Percentiles rank a stretch among this genome's conserved stretches.
phyloP scores from a whole-genome alignment of 2,329 filamentous ascomycete genomes.

The Emergomyces pasteurianus region DNA sequence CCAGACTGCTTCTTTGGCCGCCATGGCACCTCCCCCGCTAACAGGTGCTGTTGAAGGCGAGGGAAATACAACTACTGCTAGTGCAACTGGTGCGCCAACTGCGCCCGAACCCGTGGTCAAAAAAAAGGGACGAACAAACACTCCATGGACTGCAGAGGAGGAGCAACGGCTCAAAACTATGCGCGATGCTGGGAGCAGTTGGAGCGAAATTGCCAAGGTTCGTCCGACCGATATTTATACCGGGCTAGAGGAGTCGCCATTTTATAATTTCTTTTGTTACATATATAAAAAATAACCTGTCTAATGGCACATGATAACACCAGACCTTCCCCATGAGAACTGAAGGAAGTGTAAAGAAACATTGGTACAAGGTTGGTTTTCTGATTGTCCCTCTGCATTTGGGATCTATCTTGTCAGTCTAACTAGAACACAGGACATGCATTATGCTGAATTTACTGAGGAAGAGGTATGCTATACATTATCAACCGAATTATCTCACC shows the following conservation, averaged over 20 bases:
- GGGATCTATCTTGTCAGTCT: neutral
- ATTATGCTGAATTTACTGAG: constrained; percentile 96
- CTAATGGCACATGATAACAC: constrained; percentile 26
- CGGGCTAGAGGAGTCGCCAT: neutral
- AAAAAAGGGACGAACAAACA: constrained; percentile 97
- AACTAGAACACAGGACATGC: constrained; percentile 64
- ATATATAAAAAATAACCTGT: neutral
- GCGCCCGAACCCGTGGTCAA: constrained; percentile 42
- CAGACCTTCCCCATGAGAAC: constrained; percentile 86
- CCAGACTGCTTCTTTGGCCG: constrained; percentile 22
- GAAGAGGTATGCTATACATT: constrained; percentile 57
- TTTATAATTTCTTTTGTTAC: neutral
- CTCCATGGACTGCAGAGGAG: constrained; percentile 91
- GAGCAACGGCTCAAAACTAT: constrained; percentile 87
- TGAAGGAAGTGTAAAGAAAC: constrained; percentile 97
- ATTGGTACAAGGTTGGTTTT: constrained; percentile 83
- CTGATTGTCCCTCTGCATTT: constrained; percentile 7
- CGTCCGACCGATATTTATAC: constrained; percentile 12
- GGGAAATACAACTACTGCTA: constrained; percentile 14
- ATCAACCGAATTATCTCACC: neutral
- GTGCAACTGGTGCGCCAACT: constrained; percentile 19
- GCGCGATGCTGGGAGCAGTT: constrained; percentile 84
- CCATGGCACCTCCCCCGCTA: constrained; percentile 25
- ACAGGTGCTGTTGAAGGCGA: constrained; percentile 20
- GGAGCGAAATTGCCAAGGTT: constrained; percentile 98